Evolutionary conservation across 1,284 basidiomycete species (phyloP).

Genomic region (Xerocomus tenax): DNA sequence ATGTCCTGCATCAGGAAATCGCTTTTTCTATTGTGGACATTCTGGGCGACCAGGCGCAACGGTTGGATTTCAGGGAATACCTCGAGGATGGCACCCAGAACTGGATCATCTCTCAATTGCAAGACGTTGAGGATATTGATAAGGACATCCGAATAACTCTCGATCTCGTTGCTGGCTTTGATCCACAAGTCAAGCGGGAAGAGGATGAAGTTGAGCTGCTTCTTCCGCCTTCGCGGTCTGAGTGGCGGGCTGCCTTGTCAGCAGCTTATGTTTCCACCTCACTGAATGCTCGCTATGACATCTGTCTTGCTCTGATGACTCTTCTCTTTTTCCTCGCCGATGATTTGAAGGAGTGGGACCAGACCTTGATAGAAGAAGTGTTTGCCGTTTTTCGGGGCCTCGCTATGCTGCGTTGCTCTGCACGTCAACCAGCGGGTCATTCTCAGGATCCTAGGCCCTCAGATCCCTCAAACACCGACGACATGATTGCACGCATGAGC

Average conservation of each 20-base stretch:
- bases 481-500: slow-evolving; percentile 55
- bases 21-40: slow-evolving; percentile 68
- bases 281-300: slow-evolving; percentile 63
- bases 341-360: slow-evolving; percentile 53
- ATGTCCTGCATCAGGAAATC: slow-evolving; percentile 64
- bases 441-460: slow-evolving; percentile 25
- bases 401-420: slow-evolving; percentile 54
- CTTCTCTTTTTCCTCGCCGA: slow-evolving; percentile 65
- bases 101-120: slow-evolving; percentile 54
- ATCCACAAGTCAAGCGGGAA: slow-evolving; percentile 63
- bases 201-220: slow-evolving; percentile 56
- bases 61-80: slow-evolving; percentile 43
- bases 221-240: slow-evolving; percentile 44
- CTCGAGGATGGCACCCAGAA: slow-evolving; percentile 51
- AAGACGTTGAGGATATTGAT: slow-evolving; percentile 49
- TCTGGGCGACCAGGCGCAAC: slow-evolving; percentile 53
- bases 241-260: slow-evolving; percentile 55
- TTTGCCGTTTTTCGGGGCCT: slow-evolving; percentile 71
- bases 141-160: slow-evolving; percentile 47
- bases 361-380: slow-evolving; percentile 58
- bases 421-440: slow-evolving; percentile 48
- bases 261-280: slow-evolving; percentile 54
- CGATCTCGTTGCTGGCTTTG: slow-evolving; percentile 62
- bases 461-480: slow-evolving; percentile 43
- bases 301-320: slow-evolving; percentile 56